Evolutionary conservation across 208 protist genomes (phyloP).

Genomic region (Leishmania amazonensis): DNA sequence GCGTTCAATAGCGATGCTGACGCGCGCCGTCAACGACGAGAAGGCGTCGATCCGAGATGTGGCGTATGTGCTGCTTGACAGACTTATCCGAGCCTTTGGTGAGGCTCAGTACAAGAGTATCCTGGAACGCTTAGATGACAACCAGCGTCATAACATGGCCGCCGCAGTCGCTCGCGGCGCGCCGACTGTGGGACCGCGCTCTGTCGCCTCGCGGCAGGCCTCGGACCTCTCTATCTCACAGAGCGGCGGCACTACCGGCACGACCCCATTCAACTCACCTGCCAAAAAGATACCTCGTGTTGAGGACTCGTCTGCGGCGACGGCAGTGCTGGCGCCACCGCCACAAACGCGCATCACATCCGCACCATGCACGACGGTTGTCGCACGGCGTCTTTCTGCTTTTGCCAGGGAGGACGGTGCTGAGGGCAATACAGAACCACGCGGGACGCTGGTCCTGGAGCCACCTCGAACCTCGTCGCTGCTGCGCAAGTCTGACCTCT

Average conservation of each 20-base stretch:
- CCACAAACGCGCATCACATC: conserved; percentile 8
- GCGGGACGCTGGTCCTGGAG: neutral
- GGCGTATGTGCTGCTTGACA: conserved; percentile 57
- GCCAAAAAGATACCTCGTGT: conserved; percentile 61
- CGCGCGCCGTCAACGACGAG: conserved; percentile 83
- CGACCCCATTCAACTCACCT: conserved; percentile 56
- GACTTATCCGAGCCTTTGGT: conserved; percentile 59
- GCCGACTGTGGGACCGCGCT: conserved; percentile 14
- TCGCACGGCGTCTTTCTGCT: conserved; percentile 15
- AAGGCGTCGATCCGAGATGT: conserved; percentile 76
- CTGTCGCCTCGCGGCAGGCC: neutral
- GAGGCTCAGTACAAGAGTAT: conserved; percentile 55
- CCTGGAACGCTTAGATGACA: conserved; percentile 67
- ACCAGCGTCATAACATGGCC: conserved; percentile 64
- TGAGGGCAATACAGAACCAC: neutral
- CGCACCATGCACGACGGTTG: neutral
- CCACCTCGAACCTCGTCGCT: conserved; percentile 9
- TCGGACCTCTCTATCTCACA: conserved; percentile 13
- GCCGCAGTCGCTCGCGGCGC: conserved; percentile 23
- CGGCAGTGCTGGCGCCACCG: neutral
- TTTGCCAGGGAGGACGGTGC: neutral
- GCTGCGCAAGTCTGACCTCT: neutral
- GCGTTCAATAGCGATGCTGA: conserved; percentile 48
- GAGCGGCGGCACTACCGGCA: conserved; percentile 1
- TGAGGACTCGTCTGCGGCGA: conserved; percentile 28